Conservation (phyloP, 345 rosid genomes). For the Arabis alpina region DNA sequence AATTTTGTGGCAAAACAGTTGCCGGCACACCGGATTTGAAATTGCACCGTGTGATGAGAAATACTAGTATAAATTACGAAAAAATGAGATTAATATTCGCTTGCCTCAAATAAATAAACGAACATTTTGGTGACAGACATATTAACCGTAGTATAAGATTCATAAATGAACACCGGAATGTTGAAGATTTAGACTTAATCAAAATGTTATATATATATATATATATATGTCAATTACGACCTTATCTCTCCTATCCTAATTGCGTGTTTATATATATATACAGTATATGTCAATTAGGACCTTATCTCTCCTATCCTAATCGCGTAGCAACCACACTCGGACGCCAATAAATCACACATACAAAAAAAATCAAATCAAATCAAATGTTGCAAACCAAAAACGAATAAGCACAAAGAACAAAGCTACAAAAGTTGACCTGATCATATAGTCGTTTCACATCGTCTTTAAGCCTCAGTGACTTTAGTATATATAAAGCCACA, state of each 20-base stretch:
- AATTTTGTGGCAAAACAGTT: too few relatives aligned
- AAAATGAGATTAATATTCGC: too few relatives aligned
- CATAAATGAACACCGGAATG: neutral
- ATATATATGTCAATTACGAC: too few relatives aligned
- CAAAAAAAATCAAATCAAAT: neutral
- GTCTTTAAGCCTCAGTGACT: conserved; percentile 22
- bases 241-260: too few relatives aligned
- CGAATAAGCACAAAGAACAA: conserved; percentile 22
- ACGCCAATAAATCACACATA: neutral
- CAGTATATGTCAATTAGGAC: neutral
- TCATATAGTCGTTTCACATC: conserved; percentile 13
- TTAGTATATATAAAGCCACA: conserved; percentile 33
- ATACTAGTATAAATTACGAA: neutral
- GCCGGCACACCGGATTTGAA: neutral
- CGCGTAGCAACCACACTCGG: conserved; percentile 8
- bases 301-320: neutral
- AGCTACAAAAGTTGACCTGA: conserved; percentile 34
- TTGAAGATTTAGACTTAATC: too few relatives aligned
- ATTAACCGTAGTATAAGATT: neutral
- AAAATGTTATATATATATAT: too few relatives aligned
- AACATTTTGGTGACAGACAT: too few relatives aligned
- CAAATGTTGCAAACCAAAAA: conserved; percentile 13
- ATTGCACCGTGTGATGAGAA: neutral
- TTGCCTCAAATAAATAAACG: too few relatives aligned
- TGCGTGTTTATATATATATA: neutral